These are phyloP conservation scores for Pichia pseudocactophila DNA, from an alignment of 805 yeast genomes.

Conservation along the genomic window DNA sequence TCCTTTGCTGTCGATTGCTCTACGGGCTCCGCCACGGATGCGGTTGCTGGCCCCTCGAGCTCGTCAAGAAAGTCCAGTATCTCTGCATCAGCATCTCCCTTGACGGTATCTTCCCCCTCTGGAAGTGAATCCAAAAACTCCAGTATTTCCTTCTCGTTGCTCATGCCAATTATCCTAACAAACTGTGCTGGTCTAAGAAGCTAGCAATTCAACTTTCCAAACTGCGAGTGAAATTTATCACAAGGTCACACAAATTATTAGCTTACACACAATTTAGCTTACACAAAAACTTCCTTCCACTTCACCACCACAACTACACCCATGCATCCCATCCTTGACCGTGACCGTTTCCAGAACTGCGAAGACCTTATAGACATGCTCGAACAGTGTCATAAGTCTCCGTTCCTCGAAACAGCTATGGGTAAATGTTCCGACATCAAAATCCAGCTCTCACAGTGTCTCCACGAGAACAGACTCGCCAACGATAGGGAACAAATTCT, in stretches of 20 bases:
- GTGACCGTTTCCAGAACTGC: conserved; percentile 42
- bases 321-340: conserved; percentile 24
- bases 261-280: no score
- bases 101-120: conserved; percentile 28
- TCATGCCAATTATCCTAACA: no score
- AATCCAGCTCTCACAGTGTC: conserved; percentile 67
- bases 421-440: conserved; percentile 84
- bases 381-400: conserved; percentile 76
- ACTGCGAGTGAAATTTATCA: no score
- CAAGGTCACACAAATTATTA: no score
- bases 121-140: conserved; percentile 78
- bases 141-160: conserved; percentile 59
- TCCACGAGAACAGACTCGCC: conserved; percentile 65
- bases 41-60: no score
- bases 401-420: conserved; percentile 57
- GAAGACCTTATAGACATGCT: conserved; percentile 75
- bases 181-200: no score
- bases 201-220: no score
- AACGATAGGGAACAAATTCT: conserved; percentile 48
- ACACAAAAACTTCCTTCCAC: no score
- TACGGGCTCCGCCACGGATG: no score
- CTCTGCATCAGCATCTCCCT: conserved; percentile 33
- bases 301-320: no score
- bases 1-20: no score
- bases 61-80: conserved; percentile 56